Conservation (phyloP, 2,329 filamentous ascomycete species). For the Talaromyces sp. region DNA sequence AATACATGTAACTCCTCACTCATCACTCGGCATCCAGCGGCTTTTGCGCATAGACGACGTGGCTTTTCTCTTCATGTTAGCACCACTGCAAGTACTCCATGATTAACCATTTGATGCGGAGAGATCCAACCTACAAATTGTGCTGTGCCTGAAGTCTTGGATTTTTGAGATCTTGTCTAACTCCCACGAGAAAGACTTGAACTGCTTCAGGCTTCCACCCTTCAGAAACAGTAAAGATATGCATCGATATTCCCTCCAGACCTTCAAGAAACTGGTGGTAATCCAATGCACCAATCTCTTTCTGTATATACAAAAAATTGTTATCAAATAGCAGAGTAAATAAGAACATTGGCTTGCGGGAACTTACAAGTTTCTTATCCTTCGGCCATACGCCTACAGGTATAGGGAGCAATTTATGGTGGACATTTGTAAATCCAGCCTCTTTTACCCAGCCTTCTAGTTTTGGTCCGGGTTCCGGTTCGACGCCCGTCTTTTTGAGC, state of each 20-base stretch:
- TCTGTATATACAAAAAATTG: conserved; percentile 8
- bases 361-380: conserved; percentile 13
- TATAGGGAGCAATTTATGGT: conserved; percentile 13
- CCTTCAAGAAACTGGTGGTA: conserved; percentile 16
- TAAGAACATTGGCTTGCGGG: no score
- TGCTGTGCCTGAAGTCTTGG: conserved; percentile 11
- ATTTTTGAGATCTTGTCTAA: conserved; percentile 16
- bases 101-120: not conserved
- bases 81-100: not conserved
- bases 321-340: not conserved
- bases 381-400: conserved; percentile 20
- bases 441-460: conserved; percentile 18
- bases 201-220: conserved; percentile 17
- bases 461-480: conserved; percentile 19
- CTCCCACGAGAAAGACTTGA: conserved; percentile 8
- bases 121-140: conserved; percentile 11
- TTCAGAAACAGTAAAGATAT: conserved; percentile 20
- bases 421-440: conserved; percentile 19
- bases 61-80: conserved; percentile 4
- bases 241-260: conserved; percentile 14
- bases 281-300: conserved; percentile 26
- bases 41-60: conserved; percentile 17
- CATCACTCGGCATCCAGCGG: conserved; percentile 38
- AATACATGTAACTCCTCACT: not conserved
- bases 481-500: conserved; percentile 6